Evolutionary conservation across 768 basidiomycete genomes (phyloP).

Genomic region (Lepiota subincarnata): DNA sequence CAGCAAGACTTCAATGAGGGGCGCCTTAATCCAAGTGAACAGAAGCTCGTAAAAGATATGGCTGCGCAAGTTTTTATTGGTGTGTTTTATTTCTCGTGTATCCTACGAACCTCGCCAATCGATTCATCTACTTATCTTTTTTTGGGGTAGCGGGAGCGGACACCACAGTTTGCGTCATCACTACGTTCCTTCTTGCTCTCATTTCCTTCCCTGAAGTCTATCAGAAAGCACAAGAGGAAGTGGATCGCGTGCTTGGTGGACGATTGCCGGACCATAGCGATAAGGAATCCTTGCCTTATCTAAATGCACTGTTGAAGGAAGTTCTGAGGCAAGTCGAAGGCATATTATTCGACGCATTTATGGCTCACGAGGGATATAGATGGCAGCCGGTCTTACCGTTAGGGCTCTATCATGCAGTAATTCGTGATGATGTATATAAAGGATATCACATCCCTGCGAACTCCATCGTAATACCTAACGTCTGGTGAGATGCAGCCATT

Average conservation of each 20-base stretch:
- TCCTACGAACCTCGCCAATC: too few species aligned
- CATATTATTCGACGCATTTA: background rate
- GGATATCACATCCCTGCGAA: conserved; percentile 13
- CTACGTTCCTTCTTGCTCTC: conserved; percentile 15
- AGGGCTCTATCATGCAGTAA: conserved; percentile 7
- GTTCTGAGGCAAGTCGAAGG: conserved; percentile 10
- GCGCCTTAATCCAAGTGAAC: too few species aligned
- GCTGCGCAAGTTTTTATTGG: too few species aligned
- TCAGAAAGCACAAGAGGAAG: conserved; percentile 18
- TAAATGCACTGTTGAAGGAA: conserved; percentile 17
- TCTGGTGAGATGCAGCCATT: background rate
- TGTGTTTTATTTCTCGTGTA: too few species aligned
- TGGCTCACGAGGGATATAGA: background rate
- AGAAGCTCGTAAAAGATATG: too few species aligned
- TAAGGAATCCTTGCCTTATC: conserved; percentile 15
- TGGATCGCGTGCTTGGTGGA: conserved; percentile 19
- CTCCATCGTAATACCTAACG: conserved; percentile 6
- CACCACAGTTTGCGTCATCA: conserved; percentile 14
- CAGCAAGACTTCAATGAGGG: too few species aligned
- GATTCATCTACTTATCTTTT: background rate
- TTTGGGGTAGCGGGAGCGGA: conserved; percentile 14
- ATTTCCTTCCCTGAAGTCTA: conserved; percentile 15
- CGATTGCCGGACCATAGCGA: conserved; percentile 16
- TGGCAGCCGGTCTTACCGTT: background rate
- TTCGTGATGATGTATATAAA: conserved; percentile 12